These are phyloP conservation scores for Scutellaria baicalensis DNA, from an alignment of 257 asterid genomes.

Conservation along the genomic window DNA sequence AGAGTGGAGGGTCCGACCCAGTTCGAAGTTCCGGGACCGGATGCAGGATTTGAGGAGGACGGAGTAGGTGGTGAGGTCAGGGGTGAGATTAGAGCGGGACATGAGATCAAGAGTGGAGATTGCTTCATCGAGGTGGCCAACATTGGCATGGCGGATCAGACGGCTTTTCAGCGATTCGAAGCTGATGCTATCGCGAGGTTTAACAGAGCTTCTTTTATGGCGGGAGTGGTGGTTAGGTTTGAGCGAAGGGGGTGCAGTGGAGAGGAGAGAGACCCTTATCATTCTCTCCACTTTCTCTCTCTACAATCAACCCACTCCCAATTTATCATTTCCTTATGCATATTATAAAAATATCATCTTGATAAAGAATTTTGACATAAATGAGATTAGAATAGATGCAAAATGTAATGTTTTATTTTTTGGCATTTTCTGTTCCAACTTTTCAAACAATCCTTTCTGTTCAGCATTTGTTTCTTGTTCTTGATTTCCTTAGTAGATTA, in stretches of 20 bases:
- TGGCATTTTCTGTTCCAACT: no score
- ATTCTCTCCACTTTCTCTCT: slow-evolving; percentile 14
- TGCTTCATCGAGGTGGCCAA: slow-evolving; percentile 58
- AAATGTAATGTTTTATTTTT: no score
- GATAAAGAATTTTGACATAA: no score
- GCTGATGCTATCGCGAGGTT: slow-evolving; percentile 13
- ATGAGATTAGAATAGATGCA: no score
- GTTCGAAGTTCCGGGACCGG: slow-evolving; percentile 52
- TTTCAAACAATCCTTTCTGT: no score
- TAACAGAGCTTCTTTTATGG: slow-evolving; percentile 21
- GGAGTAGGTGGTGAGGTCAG: slow-evolving; percentile 72
- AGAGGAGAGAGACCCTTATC: slow-evolving; percentile 43
- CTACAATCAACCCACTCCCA: not conserved
- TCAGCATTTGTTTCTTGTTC: no score
- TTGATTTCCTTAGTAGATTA: no score
- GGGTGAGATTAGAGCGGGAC: slow-evolving; percentile 41
- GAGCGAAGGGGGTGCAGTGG: slow-evolving; percentile 29
- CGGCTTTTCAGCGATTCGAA: slow-evolving; percentile 54
- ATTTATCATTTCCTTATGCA: not conserved
- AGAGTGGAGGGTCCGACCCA: slow-evolving; percentile 55
- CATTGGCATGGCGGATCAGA: slow-evolving; percentile 52
- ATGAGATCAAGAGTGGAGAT: slow-evolving; percentile 67
- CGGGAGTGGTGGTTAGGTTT: slow-evolving; percentile 23
- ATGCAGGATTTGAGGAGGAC: slow-evolving; percentile 90
- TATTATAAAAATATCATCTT: no score